Conservation (phyloP, 2,329 filamentous ascomycete species). For the Lecanicillium sp. region DNA sequence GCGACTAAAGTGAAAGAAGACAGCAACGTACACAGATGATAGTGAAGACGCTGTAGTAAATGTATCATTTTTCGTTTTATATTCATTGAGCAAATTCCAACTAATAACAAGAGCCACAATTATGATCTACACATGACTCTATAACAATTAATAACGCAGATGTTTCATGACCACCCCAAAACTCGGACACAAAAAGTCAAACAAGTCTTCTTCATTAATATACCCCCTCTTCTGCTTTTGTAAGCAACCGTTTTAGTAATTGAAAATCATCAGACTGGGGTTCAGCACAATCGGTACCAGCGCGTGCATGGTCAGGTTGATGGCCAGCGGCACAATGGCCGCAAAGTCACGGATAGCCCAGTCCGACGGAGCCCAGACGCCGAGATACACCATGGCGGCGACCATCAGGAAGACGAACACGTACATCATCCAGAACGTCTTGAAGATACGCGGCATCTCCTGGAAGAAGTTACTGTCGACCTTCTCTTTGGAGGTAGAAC, state of each 20-base stretch:
- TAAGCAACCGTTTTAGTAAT: slow-evolving; percentile 1
- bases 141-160: too few relatives aligned
- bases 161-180: too few relatives aligned
- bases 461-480: slow-evolving; percentile 51
- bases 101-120: too few relatives aligned
- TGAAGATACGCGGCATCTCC: slow-evolving; percentile 49
- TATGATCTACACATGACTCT: too few relatives aligned
- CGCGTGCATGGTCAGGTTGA: slow-evolving; percentile 49
- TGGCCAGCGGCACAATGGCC: slow-evolving; percentile 53
- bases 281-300: slow-evolving; percentile 54
- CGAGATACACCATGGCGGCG: slow-evolving; percentile 42
- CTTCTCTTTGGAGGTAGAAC: slow-evolving; percentile 53
- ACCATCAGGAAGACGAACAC: slow-evolving; percentile 42
- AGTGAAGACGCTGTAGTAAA: too few relatives aligned
- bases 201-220: background rate
- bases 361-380: slow-evolving; percentile 40
- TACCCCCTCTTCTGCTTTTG: background rate
- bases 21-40: too few relatives aligned
- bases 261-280: slow-evolving; percentile 48
- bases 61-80: too few relatives aligned
- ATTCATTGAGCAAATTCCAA: too few relatives aligned
- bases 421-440: slow-evolving; percentile 48
- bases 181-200: too few relatives aligned
- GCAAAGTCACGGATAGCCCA: slow-evolving; percentile 55
- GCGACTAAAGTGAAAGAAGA: too few relatives aligned